Percentiles rank a stretch among this genome's conserved stretches.
Evolutionary conservation across 805 yeast species (phyloP).

Genomic region (Zygoascus biomembranicola): DNA sequence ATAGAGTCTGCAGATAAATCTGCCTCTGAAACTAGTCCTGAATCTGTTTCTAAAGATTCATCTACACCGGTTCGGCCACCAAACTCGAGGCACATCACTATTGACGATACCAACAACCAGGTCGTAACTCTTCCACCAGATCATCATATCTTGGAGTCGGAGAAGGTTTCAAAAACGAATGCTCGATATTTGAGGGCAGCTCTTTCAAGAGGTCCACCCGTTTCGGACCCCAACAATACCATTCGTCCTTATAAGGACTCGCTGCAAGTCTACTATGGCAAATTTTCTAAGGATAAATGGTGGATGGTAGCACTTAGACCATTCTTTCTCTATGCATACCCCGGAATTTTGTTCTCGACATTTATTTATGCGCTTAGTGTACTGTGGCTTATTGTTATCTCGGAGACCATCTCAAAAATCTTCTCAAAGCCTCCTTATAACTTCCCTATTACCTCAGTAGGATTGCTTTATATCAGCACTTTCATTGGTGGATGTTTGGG

Average conservation of each 20-base stretch:
- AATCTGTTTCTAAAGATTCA: background rate
- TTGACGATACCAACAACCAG: background rate
- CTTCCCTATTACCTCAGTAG: slow-evolving; percentile 39
- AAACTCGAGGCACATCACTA: background rate
- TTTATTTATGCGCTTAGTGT: slow-evolving; percentile 48
- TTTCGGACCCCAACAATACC: background rate
- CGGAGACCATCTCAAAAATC: slow-evolving; percentile 46
- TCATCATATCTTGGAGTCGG: background rate
- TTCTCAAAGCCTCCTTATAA: slow-evolving; percentile 39
- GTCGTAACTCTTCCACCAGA: background rate
- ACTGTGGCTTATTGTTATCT: slow-evolving; percentile 55
- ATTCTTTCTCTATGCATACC: slow-evolving; percentile 40
- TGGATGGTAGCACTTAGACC: slow-evolving; percentile 52
- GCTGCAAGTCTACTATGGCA: slow-evolving; percentile 40
- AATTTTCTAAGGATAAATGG: slow-evolving; percentile 43
- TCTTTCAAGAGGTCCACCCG: slow-evolving; percentile 1
- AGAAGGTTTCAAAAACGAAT: background rate
- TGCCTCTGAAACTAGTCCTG: background rate
- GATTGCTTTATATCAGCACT: slow-evolving; percentile 47
- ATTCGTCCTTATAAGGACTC: slow-evolving; percentile 27
- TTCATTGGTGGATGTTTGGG: slow-evolving; percentile 53
- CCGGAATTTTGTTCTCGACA: slow-evolving; percentile 44
- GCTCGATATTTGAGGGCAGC: background rate
- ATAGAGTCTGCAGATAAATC: background rate
- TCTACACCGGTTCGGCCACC: background rate